These are phyloP conservation scores for Calonectria pseudoturangicola DNA, from an alignment of 2,329 filamentous ascomycete genomes.

Conservation along the genomic window DNA sequence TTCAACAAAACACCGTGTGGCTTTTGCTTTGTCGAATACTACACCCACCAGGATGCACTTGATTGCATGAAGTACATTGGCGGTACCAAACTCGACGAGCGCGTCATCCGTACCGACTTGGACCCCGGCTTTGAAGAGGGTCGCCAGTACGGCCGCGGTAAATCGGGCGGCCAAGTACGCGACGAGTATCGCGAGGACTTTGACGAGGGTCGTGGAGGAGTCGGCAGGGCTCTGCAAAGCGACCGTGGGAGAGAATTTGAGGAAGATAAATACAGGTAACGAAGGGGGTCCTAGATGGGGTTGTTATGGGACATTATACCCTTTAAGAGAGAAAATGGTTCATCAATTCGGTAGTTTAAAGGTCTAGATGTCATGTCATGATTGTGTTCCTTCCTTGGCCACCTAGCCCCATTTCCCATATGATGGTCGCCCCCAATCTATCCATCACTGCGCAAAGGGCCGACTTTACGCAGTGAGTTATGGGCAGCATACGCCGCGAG, in stretches of 20 bases:
- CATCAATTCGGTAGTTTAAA: slow-evolving; percentile 34
- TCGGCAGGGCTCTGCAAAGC: slow-evolving; percentile 83
- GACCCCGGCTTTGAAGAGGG: slow-evolving; percentile 98
- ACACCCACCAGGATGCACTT: slow-evolving; percentile 96
- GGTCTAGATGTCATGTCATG: slow-evolving; percentile 32
- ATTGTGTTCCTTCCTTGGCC: slow-evolving; percentile 18
- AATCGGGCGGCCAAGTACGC: slow-evolving; percentile 96
- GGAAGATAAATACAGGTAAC: slow-evolving; percentile 59
- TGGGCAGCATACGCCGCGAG: slow-evolving; percentile 45
- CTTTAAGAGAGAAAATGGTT: slow-evolving; percentile 39
- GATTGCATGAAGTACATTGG: slow-evolving; percentile 99
- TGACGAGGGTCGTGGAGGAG: slow-evolving; percentile 93
- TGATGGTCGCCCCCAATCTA: slow-evolving; percentile 44
- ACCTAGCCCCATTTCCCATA: slow-evolving; percentile 19
- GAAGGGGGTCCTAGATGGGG: slow-evolving; percentile 18
- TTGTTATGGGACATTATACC: slow-evolving; percentile 52
- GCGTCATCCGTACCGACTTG: slow-evolving; percentile 94
- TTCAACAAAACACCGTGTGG: slow-evolving; percentile 98
- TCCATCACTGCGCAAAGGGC: slow-evolving; percentile 47
- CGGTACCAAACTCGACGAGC: slow-evolving; percentile 97
- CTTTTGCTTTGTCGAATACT: slow-evolving; percentile 99
- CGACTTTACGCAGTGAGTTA: slow-evolving; percentile 31
- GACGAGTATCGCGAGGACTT: slow-evolving; percentile 99
- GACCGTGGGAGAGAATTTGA: slow-evolving; percentile 67
- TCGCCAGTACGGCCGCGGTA: slow-evolving; percentile 94